phyloP scores from a whole-genome alignment of 345 rosid genomes.

The Eucalyptus pumila region DNA sequence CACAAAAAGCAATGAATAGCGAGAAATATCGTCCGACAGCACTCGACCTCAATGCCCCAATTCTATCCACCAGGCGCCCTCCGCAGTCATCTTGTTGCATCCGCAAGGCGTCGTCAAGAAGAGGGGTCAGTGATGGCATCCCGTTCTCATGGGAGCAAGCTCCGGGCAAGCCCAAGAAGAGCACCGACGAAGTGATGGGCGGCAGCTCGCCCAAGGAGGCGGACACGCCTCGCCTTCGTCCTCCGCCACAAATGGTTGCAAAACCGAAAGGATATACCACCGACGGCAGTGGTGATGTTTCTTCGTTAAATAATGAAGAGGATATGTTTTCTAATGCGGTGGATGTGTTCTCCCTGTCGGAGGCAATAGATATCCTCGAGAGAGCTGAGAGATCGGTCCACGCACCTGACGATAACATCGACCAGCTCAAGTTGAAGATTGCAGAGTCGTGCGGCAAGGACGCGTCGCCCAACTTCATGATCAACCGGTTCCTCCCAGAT shows the following conservation, averaged over 20 bases:
- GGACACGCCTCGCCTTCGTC: constrained; percentile 50
- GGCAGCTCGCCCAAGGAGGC: not conserved
- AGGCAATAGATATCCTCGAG: constrained; percentile 73
- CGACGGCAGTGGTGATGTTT: not conserved
- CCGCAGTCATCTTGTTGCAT: not conserved
- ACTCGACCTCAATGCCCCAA: constrained; percentile 63
- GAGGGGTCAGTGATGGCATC: constrained; percentile 12
- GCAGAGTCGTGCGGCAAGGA: constrained; percentile 10
- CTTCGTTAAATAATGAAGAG: constrained; percentile 9
- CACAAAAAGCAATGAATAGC: not conserved
- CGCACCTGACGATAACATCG: not conserved
- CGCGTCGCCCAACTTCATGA: constrained; percentile 54
- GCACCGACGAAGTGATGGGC: not conserved
- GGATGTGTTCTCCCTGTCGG: constrained; percentile 65
- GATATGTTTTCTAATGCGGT: constrained; percentile 25
- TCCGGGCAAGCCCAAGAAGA: constrained; percentile 65
- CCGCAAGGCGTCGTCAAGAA: not conserved
- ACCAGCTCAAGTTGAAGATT: constrained; percentile 10
- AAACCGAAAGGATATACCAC: not conserved
- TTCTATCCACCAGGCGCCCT: constrained; percentile 54
- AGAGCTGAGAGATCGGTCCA: constrained; percentile 12
- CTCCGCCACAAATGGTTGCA: constrained; percentile 29
- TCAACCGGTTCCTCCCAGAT: constrained; percentile 65
- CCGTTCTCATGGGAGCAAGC: constrained; percentile 87
- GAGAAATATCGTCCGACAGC: constrained; percentile 17